A percentile compares a stretch with the other conserved stretches of the same genome.
phyloP scores from a whole-genome alignment of 164 flowering plant species.

The Nelumbo lutea region DNA sequence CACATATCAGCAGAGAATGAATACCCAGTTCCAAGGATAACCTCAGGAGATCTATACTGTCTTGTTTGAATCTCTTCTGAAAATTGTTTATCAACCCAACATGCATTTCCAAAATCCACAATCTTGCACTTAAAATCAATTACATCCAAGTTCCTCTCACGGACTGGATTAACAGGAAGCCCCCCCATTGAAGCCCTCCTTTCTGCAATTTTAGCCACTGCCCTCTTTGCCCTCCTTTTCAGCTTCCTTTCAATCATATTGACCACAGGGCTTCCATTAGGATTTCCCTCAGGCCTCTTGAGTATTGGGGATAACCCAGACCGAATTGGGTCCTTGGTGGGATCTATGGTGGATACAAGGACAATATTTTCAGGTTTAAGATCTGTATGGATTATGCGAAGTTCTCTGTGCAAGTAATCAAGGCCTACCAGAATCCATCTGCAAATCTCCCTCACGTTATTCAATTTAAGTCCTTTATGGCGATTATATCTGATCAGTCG shows the following conservation, averaged over 20 bases:
- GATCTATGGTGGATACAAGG: constrained; percentile 73
- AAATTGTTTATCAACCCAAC: constrained; percentile 74
- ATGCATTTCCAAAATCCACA: constrained; percentile 98
- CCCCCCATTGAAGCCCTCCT: constrained; percentile 65
- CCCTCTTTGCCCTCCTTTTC: constrained; percentile 74
- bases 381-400: constrained; percentile 79
- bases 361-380: constrained; percentile 92
- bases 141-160: constrained; percentile 58
- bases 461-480: constrained; percentile 60
- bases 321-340: constrained; percentile 75
- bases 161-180: constrained; percentile 18
- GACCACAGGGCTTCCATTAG: constrained; percentile 46
- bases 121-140: constrained; percentile 81
- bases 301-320: constrained; percentile 65
- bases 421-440: constrained; percentile 68
- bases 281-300: constrained; percentile 76
- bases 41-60: constrained; percentile 97
- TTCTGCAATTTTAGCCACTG: constrained; percentile 68
- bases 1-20: constrained; percentile 83
- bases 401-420: constrained; percentile 86
- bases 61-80: constrained; percentile 85
- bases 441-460: constrained; percentile 80
- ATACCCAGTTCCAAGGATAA: constrained; percentile 70
- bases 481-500: constrained; percentile 62
- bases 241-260: constrained; percentile 65